Evolutionary conservation across 2,329 filamentous ascomycete genomes (phyloP).

Genomic region (Stemphylium beticola): DNA sequence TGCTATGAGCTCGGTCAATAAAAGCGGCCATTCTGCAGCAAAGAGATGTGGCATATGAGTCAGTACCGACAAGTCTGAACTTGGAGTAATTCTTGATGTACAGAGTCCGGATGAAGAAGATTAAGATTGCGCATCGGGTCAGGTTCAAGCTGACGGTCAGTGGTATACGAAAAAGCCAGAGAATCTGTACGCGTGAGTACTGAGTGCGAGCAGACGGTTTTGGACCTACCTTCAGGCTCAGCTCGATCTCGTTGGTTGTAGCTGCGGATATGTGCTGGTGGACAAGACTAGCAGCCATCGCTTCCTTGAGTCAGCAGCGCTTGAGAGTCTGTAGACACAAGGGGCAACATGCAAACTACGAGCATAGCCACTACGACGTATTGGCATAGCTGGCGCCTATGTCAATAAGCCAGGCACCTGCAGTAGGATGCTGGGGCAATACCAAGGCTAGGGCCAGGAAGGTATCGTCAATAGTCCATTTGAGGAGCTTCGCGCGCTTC

Average conservation of each 20-base stretch:
- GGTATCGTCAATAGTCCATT: conserved; percentile 30
- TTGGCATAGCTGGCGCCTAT: conserved; percentile 18
- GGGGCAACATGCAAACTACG: conserved; percentile 20
- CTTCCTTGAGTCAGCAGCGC: conserved; percentile 18
- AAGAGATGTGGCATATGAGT: neutral
- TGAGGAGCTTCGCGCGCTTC: conserved; percentile 25
- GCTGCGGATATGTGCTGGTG: conserved; percentile 15
- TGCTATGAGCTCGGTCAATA: conserved; percentile 28
- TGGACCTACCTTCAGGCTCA: conserved; percentile 22
- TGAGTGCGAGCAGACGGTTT: too few species aligned
- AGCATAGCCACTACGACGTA: conserved; percentile 24
- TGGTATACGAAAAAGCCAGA: conserved; percentile 30
- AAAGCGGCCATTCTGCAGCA: neutral
- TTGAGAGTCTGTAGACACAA: neutral
- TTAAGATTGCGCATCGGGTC: conserved; percentile 29
- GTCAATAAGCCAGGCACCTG: neutral
- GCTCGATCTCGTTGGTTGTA: conserved; percentile 12
- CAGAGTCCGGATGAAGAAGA: conserved; percentile 36
- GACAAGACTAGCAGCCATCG: conserved; percentile 22
- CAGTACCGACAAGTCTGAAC: conserved; percentile 30
- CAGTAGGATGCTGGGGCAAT: neutral
- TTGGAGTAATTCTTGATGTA: conserved; percentile 24
- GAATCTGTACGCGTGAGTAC: conserved; percentile 23
- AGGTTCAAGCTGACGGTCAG: conserved; percentile 25
- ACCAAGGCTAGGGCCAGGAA: conserved; percentile 31